A percentile compares a stretch with the other conserved stretches of the same genome.
phyloP scores from a whole-genome alignment of 495 filamentous ascomycete genomes.

The Trypethelium eluteriae region DNA sequence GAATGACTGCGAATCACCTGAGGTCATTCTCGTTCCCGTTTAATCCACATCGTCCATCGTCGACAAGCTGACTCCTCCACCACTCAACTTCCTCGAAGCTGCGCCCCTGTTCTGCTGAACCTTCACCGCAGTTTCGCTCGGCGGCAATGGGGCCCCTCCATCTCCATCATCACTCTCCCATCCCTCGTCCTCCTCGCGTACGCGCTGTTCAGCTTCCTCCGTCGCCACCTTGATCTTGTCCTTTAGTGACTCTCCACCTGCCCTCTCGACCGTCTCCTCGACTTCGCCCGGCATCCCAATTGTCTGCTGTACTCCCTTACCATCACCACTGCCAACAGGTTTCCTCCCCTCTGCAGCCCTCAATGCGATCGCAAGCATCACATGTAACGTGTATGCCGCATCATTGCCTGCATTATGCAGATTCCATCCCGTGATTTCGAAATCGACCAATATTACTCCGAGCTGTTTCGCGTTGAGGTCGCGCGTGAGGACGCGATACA shows the following conservation, averaged over 20 bases:
- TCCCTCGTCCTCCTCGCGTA: conserved; percentile 17
- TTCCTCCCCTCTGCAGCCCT: conserved; percentile 13
- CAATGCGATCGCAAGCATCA: conserved; percentile 55
- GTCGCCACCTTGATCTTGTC: conserved; percentile 14
- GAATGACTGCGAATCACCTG: too few relatives aligned
- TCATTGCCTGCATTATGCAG: conserved; percentile 96
- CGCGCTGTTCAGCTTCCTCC: conserved; percentile 19
- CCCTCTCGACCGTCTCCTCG: not conserved
- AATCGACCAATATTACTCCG: conserved; percentile 49
- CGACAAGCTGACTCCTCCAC: not conserved
- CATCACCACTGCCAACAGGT: not conserved
- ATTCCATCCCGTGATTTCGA: conserved; percentile 54
- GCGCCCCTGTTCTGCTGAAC: not conserved
- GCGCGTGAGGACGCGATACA: conserved; percentile 53
- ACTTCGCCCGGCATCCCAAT: conserved; percentile 15
- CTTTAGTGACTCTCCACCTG: conserved; percentile 17
- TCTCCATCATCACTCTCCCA: conserved; percentile 24
- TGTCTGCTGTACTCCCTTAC: conserved; percentile 13
- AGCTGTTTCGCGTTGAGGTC: conserved; percentile 49
- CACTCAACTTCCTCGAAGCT: not conserved
- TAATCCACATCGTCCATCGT: not conserved
- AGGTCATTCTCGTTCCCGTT: not conserved
- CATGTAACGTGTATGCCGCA: conserved; percentile 73
- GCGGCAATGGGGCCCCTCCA: not conserved
- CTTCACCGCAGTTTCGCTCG: not conserved